Evolutionary conservation across 768 basidiomycete species (phyloP).

Genomic region (Lactarius sanguifluus): DNA sequence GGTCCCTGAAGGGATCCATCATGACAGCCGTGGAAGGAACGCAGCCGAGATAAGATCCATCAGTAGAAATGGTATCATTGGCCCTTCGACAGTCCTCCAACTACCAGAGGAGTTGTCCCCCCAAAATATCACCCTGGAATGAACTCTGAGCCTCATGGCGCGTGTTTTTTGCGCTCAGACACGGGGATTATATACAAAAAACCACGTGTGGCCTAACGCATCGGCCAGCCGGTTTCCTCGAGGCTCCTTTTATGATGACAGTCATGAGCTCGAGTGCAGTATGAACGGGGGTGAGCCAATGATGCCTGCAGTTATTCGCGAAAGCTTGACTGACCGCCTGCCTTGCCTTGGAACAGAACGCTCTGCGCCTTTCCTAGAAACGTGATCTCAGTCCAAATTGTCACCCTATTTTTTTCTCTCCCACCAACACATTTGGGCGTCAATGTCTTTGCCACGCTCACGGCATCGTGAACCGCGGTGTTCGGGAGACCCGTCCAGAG

Average conservation of each 20-base stretch:
- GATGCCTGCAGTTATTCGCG: neutral
- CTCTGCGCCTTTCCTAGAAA: slow-evolving; percentile 9
- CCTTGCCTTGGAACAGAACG: slow-evolving; percentile 10
- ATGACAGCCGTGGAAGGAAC: neutral
- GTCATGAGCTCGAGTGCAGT: neutral
- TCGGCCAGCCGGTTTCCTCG: slow-evolving; percentile 1
- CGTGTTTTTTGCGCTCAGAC: neutral
- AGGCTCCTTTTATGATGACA: neutral
- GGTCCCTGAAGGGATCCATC: slow-evolving; percentile 4
- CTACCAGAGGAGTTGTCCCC: neutral
- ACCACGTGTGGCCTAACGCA: neutral
- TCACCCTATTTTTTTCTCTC: slow-evolving; percentile 18
- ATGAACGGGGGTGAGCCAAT: slow-evolving; percentile 10
- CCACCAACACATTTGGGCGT: neutral
- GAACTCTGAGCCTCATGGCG: slow-evolving; percentile 16
- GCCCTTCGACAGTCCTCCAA: neutral
- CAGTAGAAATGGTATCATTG: slow-evolving; percentile 1
- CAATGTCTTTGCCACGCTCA: slow-evolving; percentile 10
- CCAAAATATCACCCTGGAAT: neutral
- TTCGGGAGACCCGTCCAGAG: slow-evolving; percentile 21
- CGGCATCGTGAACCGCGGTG: slow-evolving; percentile 18
- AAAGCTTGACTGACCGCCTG: neutral
- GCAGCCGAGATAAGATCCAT: slow-evolving; percentile 22
- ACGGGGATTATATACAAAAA: neutral
- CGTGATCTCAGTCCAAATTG: slow-evolving; percentile 14